Evolutionary conservation across 139 green algal species (phyloP).

Genomic region (Chlamydomonas sp.): DNA sequence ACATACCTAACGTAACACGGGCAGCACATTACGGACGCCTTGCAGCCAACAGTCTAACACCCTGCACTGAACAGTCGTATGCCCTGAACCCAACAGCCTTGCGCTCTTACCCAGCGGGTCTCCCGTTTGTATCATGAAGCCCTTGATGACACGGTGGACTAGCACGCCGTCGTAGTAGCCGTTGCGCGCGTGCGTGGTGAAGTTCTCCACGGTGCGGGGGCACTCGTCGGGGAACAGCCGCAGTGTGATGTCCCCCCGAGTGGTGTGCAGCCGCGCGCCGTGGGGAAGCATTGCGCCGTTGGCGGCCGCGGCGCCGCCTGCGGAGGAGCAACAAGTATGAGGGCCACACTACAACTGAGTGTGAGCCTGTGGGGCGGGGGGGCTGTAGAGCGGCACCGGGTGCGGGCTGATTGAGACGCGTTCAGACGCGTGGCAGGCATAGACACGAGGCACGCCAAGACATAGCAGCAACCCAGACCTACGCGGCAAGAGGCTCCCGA

Average conservation of each 20-base stretch:
- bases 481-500: too few species aligned
- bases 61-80: too few species aligned
- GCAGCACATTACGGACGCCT: too few species aligned
- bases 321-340: background rate
- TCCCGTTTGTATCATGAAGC: constrained; percentile 98
- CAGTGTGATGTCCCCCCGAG: constrained; percentile 83
- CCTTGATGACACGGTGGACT: constrained; percentile 98
- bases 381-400: background rate
- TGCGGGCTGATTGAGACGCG: too few species aligned
- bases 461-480: too few species aligned
- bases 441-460: too few species aligned
- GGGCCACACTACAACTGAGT: background rate
- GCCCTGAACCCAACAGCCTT: background rate
- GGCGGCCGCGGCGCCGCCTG: constrained; percentile 16
- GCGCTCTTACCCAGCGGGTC: constrained; percentile 72
- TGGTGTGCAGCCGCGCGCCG: constrained; percentile 91
- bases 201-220: constrained; percentile 98
- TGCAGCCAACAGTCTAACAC: too few species aligned
- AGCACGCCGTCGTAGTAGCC: constrained; percentile 93
- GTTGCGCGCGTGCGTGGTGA: constrained; percentile 93
- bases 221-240: constrained; percentile 96
- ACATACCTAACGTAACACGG: too few species aligned
- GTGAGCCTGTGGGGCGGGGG: background rate
- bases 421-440: too few species aligned
- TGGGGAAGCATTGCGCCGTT: constrained; percentile 64